Evolutionary conservation across 495 filamentous ascomycete genomes (phyloP).

Genomic region (Astrothelium subdiscretum): DNA sequence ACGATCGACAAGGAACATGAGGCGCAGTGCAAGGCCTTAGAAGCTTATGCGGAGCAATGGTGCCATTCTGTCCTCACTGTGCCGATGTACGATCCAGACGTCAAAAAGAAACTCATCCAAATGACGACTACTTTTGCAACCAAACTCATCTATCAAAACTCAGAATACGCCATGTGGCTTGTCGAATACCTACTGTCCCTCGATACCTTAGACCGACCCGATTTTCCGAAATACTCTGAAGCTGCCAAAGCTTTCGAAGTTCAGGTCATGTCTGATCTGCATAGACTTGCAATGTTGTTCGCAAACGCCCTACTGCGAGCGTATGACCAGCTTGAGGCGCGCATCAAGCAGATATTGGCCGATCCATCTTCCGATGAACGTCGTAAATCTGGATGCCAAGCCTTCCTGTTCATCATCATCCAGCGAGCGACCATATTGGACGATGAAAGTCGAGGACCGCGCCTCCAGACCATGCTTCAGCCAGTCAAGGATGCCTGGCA

Average conservation of each 20-base stretch:
- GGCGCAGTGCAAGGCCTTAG: slow-evolving; percentile 48
- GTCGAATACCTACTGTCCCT: slow-evolving; percentile 84
- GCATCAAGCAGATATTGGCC: slow-evolving; percentile 68
- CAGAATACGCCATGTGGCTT: slow-evolving; percentile 71
- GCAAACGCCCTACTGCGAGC: slow-evolving; percentile 79
- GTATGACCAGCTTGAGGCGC: slow-evolving; percentile 73
- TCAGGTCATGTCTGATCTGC: slow-evolving; percentile 72
- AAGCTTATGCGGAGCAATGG: slow-evolving; percentile 67
- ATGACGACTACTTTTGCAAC: slow-evolving; percentile 77
- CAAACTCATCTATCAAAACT: slow-evolving; percentile 63
- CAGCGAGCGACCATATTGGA: slow-evolving; percentile 76
- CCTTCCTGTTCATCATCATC: slow-evolving; percentile 83
- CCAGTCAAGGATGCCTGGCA: slow-evolving; percentile 76
- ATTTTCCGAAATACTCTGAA: slow-evolving; percentile 65
- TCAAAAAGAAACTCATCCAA: slow-evolving; percentile 73
- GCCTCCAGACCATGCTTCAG: slow-evolving; percentile 61
- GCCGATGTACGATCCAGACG: slow-evolving; percentile 78
- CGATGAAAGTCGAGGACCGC: slow-evolving; percentile 44
- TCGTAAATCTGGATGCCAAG: slow-evolving; percentile 48
- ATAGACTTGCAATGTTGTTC: slow-evolving; percentile 80
- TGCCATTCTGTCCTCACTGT: slow-evolving; percentile 60
- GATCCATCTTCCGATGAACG: slow-evolving; percentile 65
- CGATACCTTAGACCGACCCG: slow-evolving; percentile 54
- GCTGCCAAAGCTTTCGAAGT: slow-evolving; percentile 82
- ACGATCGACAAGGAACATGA: slow-evolving; percentile 32